phyloP scores from a whole-genome alignment of 306 rosid genomes.

The Cicer bijugum region DNA sequence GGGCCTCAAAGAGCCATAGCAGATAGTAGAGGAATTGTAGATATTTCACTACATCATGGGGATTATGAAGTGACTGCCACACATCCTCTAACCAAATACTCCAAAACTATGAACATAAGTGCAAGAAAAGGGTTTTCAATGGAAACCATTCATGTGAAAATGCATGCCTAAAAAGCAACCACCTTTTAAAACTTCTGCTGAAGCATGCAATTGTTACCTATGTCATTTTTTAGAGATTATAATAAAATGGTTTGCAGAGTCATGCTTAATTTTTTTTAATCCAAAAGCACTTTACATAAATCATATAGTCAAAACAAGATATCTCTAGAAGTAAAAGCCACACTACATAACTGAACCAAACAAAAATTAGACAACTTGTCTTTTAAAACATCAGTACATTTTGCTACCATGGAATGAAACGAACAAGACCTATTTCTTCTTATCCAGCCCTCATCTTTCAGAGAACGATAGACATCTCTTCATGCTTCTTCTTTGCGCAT shows the following conservation, averaged over 20 bases:
- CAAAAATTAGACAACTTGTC: conserved; percentile 22
- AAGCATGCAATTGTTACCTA: conserved; percentile 21
- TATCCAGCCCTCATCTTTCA: conserved; percentile 94
- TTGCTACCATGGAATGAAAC: neutral
- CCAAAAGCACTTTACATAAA: conserved; percentile 17
- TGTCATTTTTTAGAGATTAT: conserved; percentile 18
- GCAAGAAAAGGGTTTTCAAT: conserved; percentile 52
- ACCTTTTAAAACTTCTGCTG: neutral
- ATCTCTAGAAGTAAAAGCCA: conserved; percentile 12
- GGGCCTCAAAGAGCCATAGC: conserved; percentile 45
- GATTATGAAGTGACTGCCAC: conserved; percentile 66
- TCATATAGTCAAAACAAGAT: conserved; percentile 30
- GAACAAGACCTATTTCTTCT: conserved; percentile 62
- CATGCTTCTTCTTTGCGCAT: conserved; percentile 33
- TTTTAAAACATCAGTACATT: conserved; percentile 31
- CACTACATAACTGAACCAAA: conserved; percentile 10
- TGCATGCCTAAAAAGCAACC: conserved; percentile 42
- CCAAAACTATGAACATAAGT: conserved; percentile 50
- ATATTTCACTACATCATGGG: conserved; percentile 70
- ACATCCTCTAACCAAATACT: conserved; percentile 52
- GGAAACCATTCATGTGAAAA: conserved; percentile 48
- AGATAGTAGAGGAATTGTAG: conserved; percentile 58
- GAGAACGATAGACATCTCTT: conserved; percentile 83
- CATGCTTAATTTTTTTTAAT: conserved; percentile 12
- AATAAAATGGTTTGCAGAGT: conserved; percentile 27